Evolutionary conservation across 148 eudicot species (phyloP), one percentile per base, ranked within the genome.

Genomic region (Chenopodium formosanum): DNA sequence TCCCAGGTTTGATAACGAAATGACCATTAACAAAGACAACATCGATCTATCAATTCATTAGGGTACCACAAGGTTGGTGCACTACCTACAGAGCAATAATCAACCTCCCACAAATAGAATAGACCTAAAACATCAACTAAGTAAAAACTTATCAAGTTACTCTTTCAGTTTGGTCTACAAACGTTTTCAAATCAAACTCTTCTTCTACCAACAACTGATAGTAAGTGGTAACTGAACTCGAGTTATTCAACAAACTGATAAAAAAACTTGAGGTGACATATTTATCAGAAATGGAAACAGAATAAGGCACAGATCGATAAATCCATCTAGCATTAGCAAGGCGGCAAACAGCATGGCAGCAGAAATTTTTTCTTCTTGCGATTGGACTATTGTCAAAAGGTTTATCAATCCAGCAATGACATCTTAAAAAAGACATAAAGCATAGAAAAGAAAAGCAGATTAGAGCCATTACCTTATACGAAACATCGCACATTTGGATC

Each of bases 121-220:
- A 17, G 8, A 37, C 50, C 32, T 25, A 73, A 47, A 48, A 23
- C 27, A 73, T 3, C 9, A 46, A 73, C 9, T 73, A 25, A 7
- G n/a, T 13, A 46, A n/a, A 46, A 27, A 25, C 22, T 48, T 74
- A 29, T 74, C 37, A 13, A 27, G 40, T 50, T 48, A 74, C 60
- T 20, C 34, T 16, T 74, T 50, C n/a, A 27, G 22, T 48, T 74
- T 27, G n/a, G 40, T 74, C 29, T 14, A 73, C 34, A 25, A 4
- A 74, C 77, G 40, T 74, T 27, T 74, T 50, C 37, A 50, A 50
- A 74, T 12, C 64, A 74, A 50, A 74, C 37, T 50, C 63, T 74
- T 50, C 60, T 25, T 74, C 77, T 22, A 40, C 73, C 37, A 72
- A 72, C 29, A 22, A 46, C 60, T 50, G 34, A 74, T 52, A 52